Base-by-base conservation (phyloP, 768 basidiomycete species). In the Hygrocybe punicea region DNA sequence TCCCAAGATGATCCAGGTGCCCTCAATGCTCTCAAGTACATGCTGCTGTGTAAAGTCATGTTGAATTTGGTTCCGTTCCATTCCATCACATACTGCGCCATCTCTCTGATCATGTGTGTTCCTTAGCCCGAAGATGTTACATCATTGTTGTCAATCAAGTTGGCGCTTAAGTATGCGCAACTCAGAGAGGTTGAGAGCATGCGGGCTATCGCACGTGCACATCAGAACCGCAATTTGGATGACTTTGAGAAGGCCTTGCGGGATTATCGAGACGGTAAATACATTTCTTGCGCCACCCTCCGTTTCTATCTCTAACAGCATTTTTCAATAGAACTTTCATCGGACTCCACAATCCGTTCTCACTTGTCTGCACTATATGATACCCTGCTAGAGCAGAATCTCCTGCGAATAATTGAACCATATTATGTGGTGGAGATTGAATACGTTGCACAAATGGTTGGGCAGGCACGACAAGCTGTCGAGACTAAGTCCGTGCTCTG, bases 41-140 rank as follows among this genome's bases (percentile, higher is more conserved):
- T 98, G 96, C 79, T 98, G 14, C 71, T 98, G 45, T 99, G 97
- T 73, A 98, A 99, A 70, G 87, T 99, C 68, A 99, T 99, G 96
- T 78, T 98, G 60, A 93, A 93, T 66, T 71, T 96, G 67, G 95
- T 96, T 58, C 61, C 86, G 78, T 40, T 34, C 47, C 4, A 33
- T 14, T 21, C 2, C 25, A 55, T 46, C 10, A 7, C 25, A 44
- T 46, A 33, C 40, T 46, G 35, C n/a, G 21, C 37, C 48, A 8
- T 54, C 33, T 51, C 24, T 45, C 25, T 59, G 25, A 10, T 33
- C 6, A 33, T 56, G 25, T 39, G 24, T 50, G 55, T 44, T 24
- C n/a, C 51, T 3, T 54, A 98, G 94, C 88, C 95, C 0, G 96
- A 98, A 69, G 97, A 99, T 65, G 92, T 98, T 2, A 88, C 87